Evolutionary conservation across 768 basidiomycete genomes (phyloP), one percentile per base, ranked within the genome.

Genomic region (Tricholoma terreum): DNA sequence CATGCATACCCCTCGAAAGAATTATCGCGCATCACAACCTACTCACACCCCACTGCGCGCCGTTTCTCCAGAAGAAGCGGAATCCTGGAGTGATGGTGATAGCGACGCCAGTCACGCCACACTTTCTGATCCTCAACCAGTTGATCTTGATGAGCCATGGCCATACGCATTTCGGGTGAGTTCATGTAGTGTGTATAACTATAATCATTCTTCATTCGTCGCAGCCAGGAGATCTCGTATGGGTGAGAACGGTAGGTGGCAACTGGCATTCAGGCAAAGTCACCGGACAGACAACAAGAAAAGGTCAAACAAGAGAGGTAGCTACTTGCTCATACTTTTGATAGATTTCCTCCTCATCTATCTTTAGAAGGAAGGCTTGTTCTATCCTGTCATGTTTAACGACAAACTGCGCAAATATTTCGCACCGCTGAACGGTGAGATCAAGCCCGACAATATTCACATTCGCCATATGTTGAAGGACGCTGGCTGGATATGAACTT

Each of bases 381-480:
- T 77, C 60, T 87, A 82, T 67, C 78, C 78, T 14, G 84, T 82
- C 31, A 67, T 77, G 49, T 85, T 80, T 56, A 70, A 75, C 48
- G 69, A 65, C 55, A 77, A 77, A 54, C 65, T 83, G 31, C 80
- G 85, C 33, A 84, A 82, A 66, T 84, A 82, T 65, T 82, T 84
- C 64, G 78, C 85, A 2, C 85, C 86, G 6, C 70, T 84, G 50
- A 82, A 86, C 54, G 86, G 85, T 15, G 84, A 86, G 58, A 78
- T 87, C 54, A 88, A 87, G 67, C 85, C 86, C 2, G 78, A 88
- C 63, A 79, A 62, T 0, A 52, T 67, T 19, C 72, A 78, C 55
- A 75, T 80, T 2, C 77, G 78, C n/a, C 57, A 63, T 31, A 63
- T 87, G 56, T 71, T 88, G 21, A 69, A 71, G 54, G 74, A 77